phyloP scores from a whole-genome alignment of 2,329 filamentous ascomycete genomes.

The Colletotrichum gigasporum region DNA sequence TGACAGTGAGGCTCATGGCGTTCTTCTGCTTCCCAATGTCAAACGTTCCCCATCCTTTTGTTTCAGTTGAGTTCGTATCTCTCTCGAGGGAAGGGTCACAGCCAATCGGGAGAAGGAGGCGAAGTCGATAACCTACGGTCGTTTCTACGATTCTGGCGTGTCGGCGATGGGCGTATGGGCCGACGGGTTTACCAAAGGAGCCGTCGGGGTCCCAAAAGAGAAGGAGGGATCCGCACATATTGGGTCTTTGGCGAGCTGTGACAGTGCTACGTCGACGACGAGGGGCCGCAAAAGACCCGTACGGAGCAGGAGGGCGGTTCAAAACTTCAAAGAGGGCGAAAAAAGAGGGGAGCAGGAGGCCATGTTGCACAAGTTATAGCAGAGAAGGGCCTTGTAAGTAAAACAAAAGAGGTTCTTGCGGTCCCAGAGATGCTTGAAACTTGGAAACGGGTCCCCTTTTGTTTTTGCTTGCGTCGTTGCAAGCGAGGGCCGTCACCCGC shows the following conservation, averaged over 20 bases:
- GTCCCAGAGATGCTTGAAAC: slow-evolving; percentile 1
- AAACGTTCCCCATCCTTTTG: background rate
- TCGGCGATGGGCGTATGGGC: background rate
- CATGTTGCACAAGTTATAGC: too few species aligned
- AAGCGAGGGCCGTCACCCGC: too few species aligned
- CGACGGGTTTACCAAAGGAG: background rate
- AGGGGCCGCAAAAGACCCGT: background rate
- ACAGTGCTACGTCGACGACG: slow-evolving; percentile 8
- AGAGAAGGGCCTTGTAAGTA: too few species aligned
- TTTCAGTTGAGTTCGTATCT: slow-evolving; percentile 31
- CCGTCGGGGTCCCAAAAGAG: slow-evolving; percentile 3
- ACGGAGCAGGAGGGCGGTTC: background rate
- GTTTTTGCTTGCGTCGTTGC: background rate
- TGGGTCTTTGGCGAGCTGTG: background rate
- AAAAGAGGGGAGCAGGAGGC: background rate
- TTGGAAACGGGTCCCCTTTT: slow-evolving; percentile 11
- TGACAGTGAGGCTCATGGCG: background rate
- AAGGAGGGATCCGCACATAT: background rate
- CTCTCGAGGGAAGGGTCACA: background rate
- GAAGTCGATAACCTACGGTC: slow-evolving; percentile 2
- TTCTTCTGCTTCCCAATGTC: slow-evolving; percentile 1
- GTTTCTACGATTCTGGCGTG: slow-evolving; percentile 20
- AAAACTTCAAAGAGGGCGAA: background rate
- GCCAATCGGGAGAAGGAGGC: background rate
- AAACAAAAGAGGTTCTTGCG: too few species aligned